These are phyloP conservation scores for Sugiyamaella paludigena DNA, from an alignment of 1,139 yeast genomes.

Conservation along the genomic window DNA sequence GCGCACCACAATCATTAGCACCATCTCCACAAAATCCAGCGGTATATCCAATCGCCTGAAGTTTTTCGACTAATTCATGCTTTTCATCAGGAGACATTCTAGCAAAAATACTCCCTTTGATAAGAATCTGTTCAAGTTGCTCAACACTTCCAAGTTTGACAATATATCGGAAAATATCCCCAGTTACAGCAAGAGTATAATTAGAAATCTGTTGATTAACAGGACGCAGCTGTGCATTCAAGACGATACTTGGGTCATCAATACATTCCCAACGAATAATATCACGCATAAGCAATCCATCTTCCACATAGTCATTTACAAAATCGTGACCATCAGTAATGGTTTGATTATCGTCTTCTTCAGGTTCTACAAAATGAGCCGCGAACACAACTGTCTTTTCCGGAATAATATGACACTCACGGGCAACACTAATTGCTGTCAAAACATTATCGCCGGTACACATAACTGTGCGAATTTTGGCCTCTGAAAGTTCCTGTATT, in stretches of 20 bases:
- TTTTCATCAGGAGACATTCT: constrained; percentile 99
- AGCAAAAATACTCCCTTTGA: constrained; percentile 80
- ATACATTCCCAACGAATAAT: constrained; percentile 41
- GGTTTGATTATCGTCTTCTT: constrained; percentile 6
- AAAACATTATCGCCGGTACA: constrained; percentile 96
- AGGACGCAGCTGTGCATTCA: constrained; percentile 50
- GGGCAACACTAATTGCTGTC: constrained; percentile 91
- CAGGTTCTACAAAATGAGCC: constrained; percentile 52
- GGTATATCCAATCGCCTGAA: constrained; percentile 81
- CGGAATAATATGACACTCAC: constrained; percentile 69
- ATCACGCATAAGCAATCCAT: constrained; percentile 2
- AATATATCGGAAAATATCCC: constrained; percentile 80
- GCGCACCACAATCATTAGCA: constrained; percentile 90
- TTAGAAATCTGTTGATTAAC: constrained; percentile 7
- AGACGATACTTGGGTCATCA: constrained; percentile 35
- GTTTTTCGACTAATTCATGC: constrained; percentile 86
- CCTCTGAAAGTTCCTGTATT: constrained; percentile 55
- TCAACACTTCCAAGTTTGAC: constrained; percentile 44
- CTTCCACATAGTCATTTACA: constrained; percentile 13
- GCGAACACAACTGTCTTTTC: constrained; percentile 55
- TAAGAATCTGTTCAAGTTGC: constrained; percentile 54
- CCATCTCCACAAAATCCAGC: constrained; percentile 98
- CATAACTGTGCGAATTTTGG: constrained; percentile 83
- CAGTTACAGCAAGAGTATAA: constrained; percentile 81
- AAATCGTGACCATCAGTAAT: constrained; percentile 18